Evolutionary conservation across 2,329 filamentous ascomycete genomes (phyloP), one percentile per base, ranked within the genome.

Genomic region (Ceratocystiopsis sp.): DNA sequence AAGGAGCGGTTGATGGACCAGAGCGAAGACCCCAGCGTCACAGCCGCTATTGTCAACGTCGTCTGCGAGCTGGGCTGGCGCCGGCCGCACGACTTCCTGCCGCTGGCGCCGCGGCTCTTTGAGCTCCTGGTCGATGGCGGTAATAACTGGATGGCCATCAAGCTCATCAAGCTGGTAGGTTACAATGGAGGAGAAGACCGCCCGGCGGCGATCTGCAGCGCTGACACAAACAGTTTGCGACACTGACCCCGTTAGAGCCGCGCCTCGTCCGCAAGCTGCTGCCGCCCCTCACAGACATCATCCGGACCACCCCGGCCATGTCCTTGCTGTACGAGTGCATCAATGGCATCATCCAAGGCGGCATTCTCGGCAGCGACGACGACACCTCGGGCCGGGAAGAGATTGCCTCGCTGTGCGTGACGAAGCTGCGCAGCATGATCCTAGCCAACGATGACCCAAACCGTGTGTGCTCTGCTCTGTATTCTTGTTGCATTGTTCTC

Each of bases 141-240:
- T 35, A 96, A 98, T 61, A 98, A 98, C 61, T 98, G 91, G 91
- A 96, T 98, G 89, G 87, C 87, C 46, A 98, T 98, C 58, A 98
- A 98, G 59, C 75, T 98, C 49, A 96, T 98, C 59, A 98, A 98
- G 63, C 71, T 98, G 49, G 84, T 89, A 59, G 51, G n/a, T 32
- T 29, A 14, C 8, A 8, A 29, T 29, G 10, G 25, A 4, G 21
- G 21, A 29, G 25, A 29, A 11, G 25, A 2, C 25, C 19, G 19
- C 19, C 4, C 19, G 19, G 25, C 10, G 25, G n/a, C 9, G 15
- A 15, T 19, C 11, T 13, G 12, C 25, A 21, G 8, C 25, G 25
- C 25, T 29, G 25, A 29, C 25, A 8, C 25, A 29, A 29, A 35
- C 35, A 93, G 82, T 98, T 98, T 69, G 89, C 91, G 37, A 93